Evolutionary conservation across 148 eudicot species (phyloP), one percentile per base, ranked within the genome.

Genomic region (Cornus kousa): DNA sequence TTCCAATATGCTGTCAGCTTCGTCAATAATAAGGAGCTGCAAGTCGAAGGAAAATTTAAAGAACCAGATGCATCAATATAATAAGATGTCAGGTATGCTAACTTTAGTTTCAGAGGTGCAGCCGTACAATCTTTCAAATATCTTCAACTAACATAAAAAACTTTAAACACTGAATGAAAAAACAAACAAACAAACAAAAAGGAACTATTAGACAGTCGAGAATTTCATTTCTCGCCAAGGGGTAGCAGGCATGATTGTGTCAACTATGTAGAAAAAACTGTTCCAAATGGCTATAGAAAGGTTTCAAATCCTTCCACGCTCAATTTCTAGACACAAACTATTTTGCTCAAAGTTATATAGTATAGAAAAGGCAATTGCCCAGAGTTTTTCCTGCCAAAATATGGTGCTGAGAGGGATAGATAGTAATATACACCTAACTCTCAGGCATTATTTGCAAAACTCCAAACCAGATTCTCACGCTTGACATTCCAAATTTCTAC

Each of bases 1-100:
- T 89, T 97, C 98, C 88, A 97, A 76, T 43, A 97, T 92, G 81
- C 99, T 83, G 80, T 97, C 99, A 76, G 97, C 99, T 89, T 97
- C 99, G 87, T 97, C 99, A 81, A 97, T 89, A 19, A 88, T 74
- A 19, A 97, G 88, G 75, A 94, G 90, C 99, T 97, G 93, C 91
- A 88, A 77, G 73, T 28, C 68, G 32, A 75, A 39, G 74, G 39
- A 73, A 62, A 33, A 0, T 55, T 74, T 17, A 57, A 57, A 57
- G 14, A 13, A 4, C 20, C 5, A 16, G 28, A 28, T 28, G 28
- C 28, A 28, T 28, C 28, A 28, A 28, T 1, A 17, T n/a, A 20
- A 62, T 7, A 20, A 62, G 66, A 57, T 19, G 17, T 4, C n/a
- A 13, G 14, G 17, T 2, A 62, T 7, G 22, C 7, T 62, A n/a